A percentile compares a stretch with the other conserved stretches of the same genome.
These are phyloP conservation scores for Phoma sp. DNA, from an alignment of 2,329 filamentous ascomycete species.

Conservation along the genomic window DNA sequence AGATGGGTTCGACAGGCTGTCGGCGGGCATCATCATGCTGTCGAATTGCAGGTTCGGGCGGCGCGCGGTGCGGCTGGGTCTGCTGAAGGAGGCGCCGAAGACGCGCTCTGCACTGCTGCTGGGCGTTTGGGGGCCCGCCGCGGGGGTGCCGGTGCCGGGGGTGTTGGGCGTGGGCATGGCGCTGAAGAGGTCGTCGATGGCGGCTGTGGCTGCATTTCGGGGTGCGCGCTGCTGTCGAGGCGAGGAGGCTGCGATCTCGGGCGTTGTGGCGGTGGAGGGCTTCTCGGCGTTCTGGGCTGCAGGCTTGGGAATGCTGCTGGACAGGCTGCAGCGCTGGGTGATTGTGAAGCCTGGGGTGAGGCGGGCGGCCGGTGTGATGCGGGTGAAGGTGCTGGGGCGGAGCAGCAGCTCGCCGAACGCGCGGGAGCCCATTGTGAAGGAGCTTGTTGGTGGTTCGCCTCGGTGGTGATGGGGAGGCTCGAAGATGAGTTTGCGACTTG, in stretches of 20 bases:
- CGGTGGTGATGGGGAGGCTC: no score
- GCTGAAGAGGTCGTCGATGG: conserved; percentile 36
- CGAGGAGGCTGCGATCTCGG: conserved; percentile 1
- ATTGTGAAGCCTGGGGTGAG: conserved; percentile 5
- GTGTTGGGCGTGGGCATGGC: not conserved
- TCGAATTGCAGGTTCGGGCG: conserved; percentile 21
- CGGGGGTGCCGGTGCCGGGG: conserved; percentile 17
- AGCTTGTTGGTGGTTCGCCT: no score
- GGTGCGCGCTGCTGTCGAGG: conserved; percentile 2
- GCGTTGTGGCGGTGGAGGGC: conserved; percentile 1
- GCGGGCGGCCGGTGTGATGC: conserved; percentile 21
- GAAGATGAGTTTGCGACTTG: not conserved
- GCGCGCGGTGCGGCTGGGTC: conserved; percentile 4
- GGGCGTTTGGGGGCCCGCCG: conserved; percentile 9
- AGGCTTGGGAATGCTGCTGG: not conserved
- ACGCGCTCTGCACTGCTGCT: conserved; percentile 2
- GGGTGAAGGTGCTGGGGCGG: conserved; percentile 34
- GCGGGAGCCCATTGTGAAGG: conserved; percentile 36
- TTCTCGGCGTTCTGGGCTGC: not conserved
- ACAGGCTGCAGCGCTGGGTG: conserved; percentile 13
- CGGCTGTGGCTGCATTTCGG: conserved; percentile 17
- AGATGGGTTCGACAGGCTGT: conserved; percentile 19
- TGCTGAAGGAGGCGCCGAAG: conserved; percentile 30
- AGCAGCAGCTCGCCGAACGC: conserved; percentile 41
- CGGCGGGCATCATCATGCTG: conserved; percentile 25